Base-by-base conservation (phyloP, 441 rosid species). In the Populus trichocarpa region DNA sequence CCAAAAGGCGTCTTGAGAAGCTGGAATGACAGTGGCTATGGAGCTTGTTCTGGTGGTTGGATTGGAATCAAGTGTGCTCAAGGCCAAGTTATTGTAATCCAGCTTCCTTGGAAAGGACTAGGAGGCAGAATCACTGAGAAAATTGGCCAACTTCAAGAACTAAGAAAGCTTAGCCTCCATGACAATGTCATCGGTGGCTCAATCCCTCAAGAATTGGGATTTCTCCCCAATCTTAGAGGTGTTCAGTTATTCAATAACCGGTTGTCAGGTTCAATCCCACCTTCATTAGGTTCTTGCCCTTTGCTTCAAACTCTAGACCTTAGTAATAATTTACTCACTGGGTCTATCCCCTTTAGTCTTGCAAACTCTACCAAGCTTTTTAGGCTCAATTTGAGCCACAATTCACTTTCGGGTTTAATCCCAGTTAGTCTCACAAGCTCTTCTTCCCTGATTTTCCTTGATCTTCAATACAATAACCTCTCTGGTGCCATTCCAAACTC, bases 11-110 rank as follows among this genome's bases (percentile, higher is more conserved):
- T 87, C 81, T 80, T 93, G 67, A 87, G 80, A 75, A 89, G 89
- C 87, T 93, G 97, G 96, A 93, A 93, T 25, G 93, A 87, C 28
- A 87, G 91, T 67, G 92, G 93, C 8, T 84, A 80, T 50, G 92
- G 84, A 12, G 96, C 96, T 81, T 93, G 97, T 59, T 88, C 97
- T 10, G 97, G 97, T 22, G 92, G 92, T 16, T 93, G 97, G 97
- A 70, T 71, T 66, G 97, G 97, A 12, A 91, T 93, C 83, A 91
- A 93, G 78, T 93, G 96, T 82, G 97, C 94, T 71, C 88, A 88
- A 78, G 96, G 97, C 53, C 89, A 90, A 81, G 96, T 93, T 7
- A 91, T 91, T 6, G 93, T 91, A 3, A 87, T 93, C 63, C 93
- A 91, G 66, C 94, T 93, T 26, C 96, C 97, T 1, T 93, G 96